phyloP scores from a whole-genome alignment of 176 grass and related monocot species.

The Metroxylon sagu region DNA sequence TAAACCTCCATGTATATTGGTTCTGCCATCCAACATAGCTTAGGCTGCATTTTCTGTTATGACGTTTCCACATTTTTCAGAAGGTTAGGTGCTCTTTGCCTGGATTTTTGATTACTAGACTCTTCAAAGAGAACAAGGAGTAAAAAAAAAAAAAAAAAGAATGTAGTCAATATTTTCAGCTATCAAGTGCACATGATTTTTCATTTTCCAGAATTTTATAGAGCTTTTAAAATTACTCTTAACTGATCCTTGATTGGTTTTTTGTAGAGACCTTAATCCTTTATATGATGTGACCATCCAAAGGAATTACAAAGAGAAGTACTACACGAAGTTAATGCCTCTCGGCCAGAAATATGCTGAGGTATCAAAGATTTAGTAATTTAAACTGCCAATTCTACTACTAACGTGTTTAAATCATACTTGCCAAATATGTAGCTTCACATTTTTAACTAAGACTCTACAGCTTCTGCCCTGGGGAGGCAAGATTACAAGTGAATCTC shows the following conservation, averaged over 20 bases:
- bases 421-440: conserved; percentile 39
- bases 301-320: conserved; percentile 73
- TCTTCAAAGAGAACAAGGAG: too few relatives aligned
- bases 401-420: conserved; percentile 8
- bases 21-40: too few relatives aligned
- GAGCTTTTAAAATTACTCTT: too few relatives aligned
- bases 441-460: conserved; percentile 63
- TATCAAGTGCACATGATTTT: too few relatives aligned
- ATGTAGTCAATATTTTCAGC: too few relatives aligned
- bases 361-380: conserved; percentile 26
- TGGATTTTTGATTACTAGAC: too few relatives aligned
- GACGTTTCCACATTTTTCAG: too few relatives aligned
- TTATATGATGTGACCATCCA: conserved; percentile 60
- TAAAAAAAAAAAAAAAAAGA: too few relatives aligned
- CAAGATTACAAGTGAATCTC: conserved; percentile 78
- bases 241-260: neutral
- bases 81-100: too few relatives aligned
- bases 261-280: conserved; percentile 75
- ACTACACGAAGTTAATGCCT: conserved; percentile 60
- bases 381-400: neutral
- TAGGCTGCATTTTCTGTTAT: too few relatives aligned
- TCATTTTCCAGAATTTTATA: neutral
- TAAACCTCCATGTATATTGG: too few relatives aligned
- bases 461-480: conserved; percentile 97
- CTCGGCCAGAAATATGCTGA: conserved; percentile 61